Conservation (phyloP, 2,329 filamentous ascomycete genomes). For the Fusarium albidum region DNA sequence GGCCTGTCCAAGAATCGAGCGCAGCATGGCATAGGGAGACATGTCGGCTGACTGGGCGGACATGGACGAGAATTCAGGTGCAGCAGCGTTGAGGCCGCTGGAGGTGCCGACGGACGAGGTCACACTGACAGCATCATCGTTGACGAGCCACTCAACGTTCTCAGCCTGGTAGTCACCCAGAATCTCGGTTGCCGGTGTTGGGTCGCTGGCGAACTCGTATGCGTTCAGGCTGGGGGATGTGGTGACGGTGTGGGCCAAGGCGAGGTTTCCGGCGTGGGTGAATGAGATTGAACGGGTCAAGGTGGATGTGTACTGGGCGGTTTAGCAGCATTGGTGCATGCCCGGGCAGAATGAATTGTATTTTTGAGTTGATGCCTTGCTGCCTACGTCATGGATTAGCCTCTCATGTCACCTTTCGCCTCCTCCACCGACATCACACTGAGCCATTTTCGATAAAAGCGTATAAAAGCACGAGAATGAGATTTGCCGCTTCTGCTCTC, state of each 20-base stretch:
- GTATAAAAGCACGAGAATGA: conserved; percentile 18
- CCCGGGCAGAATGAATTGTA: neutral
- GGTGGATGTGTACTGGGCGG: conserved; percentile 67
- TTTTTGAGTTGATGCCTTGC: neutral
- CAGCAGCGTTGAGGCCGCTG: conserved; percentile 78
- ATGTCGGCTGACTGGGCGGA: conserved; percentile 80
- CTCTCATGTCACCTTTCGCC: no score
- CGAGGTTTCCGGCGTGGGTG: conserved; percentile 62
- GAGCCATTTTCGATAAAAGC: no score
- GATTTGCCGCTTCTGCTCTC: conserved; percentile 4
- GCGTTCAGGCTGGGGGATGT: conserved; percentile 75
- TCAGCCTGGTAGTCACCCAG: conserved; percentile 93
- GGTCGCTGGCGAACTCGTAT: conserved; percentile 90
- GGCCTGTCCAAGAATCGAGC: conserved; percentile 91
- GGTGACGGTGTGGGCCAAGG: conserved; percentile 68
- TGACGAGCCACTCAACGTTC: conserved; percentile 96
- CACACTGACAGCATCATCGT: conserved; percentile 82
- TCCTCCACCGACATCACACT: neutral
- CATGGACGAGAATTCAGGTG: conserved; percentile 75
- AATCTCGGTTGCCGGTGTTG: conserved; percentile 81
- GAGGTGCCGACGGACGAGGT: conserved; percentile 76
- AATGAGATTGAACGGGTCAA: conserved; percentile 60
- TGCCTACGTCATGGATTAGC: neutral
- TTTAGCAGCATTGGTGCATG: conserved; percentile 41
- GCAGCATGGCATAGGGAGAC: conserved; percentile 97